phyloP scores from a whole-genome alignment of 75 land plant species.

The Picea sitchensis region DNA sequence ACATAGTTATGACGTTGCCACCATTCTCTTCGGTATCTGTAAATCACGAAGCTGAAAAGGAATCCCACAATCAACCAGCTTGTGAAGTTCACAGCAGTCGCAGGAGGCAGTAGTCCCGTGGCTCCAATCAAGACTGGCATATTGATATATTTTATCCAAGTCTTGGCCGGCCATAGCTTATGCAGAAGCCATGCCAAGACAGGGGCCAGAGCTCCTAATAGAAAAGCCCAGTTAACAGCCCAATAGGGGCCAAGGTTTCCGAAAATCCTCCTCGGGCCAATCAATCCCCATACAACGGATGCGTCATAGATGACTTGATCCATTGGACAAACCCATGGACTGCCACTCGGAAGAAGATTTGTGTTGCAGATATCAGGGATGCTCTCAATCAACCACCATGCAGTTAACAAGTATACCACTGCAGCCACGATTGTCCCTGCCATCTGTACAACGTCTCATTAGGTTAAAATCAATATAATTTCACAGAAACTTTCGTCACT shows the following conservation, averaged over 20 bases:
- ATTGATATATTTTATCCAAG: constrained; percentile 46
- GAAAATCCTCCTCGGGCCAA: constrained; percentile 52
- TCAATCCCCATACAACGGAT: constrained; percentile 61
- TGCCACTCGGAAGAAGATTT: constrained; percentile 20
- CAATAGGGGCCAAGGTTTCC: constrained; percentile 41
- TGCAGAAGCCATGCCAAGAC: constrained; percentile 38
- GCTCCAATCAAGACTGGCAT: constrained; percentile 64
- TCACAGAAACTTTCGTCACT: too few species aligned
- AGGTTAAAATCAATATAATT: too few species aligned
- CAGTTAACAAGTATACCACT: constrained; percentile 33
- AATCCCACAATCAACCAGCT: constrained; percentile 39
- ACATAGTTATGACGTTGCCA: constrained; percentile 49
- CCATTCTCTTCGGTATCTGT: constrained; percentile 31
- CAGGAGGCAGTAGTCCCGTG: constrained; percentile 42
- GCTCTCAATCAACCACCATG: constrained; percentile 44
- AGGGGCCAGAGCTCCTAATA: constrained; percentile 51
- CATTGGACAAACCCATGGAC: constrained; percentile 58
- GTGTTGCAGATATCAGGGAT: constrained; percentile 38
- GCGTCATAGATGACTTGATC: constrained; percentile 61
- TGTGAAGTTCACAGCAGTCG: constrained; percentile 36
- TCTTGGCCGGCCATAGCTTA: constrained; percentile 35
- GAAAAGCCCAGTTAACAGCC: constrained; percentile 48
- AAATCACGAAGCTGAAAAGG: constrained; percentile 31
- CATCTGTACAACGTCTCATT: constrained; percentile 14
- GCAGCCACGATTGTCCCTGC: constrained; percentile 55